Conservation (phyloP, 805 yeast species). For the Starmera caribaea region DNA sequence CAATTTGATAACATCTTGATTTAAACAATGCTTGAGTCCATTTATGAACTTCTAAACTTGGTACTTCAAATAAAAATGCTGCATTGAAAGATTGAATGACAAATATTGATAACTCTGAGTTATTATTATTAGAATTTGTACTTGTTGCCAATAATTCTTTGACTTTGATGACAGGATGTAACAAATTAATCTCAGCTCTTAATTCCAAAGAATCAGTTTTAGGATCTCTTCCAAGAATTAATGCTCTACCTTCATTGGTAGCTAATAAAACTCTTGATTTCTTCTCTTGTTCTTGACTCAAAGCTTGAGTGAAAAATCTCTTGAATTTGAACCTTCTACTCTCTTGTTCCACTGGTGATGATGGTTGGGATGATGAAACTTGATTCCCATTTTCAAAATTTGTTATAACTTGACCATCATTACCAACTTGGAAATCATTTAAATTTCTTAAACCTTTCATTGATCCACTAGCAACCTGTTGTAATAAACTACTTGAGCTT, state of each 20-base stretch:
- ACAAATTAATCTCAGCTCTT: slow-evolving; percentile 43
- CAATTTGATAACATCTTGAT: slow-evolving; percentile 38
- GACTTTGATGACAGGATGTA: slow-evolving; percentile 41
- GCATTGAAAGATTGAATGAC: slow-evolving; percentile 46
- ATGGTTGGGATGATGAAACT: slow-evolving; percentile 2
- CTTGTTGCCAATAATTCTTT: slow-evolving; percentile 44
- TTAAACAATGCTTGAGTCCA: slow-evolving; percentile 52
- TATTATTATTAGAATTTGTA: slow-evolving; percentile 22
- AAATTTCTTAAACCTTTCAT: slow-evolving; percentile 30
- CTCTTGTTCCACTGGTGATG: slow-evolving; percentile 3
- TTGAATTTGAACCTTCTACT: slow-evolving; percentile 13
- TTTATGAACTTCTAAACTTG: slow-evolving; percentile 35
- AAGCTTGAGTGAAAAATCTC: slow-evolving; percentile 12
- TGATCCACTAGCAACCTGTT: slow-evolving; percentile 37
- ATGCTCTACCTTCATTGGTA: slow-evolving; percentile 54
- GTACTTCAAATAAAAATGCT: slow-evolving; percentile 49
- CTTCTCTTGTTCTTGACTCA: slow-evolving; percentile 24
- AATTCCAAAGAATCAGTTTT: slow-evolving; percentile 34
- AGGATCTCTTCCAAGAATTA: slow-evolving; percentile 34
- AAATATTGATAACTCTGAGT: slow-evolving; percentile 33
- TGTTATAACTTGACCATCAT: slow-evolving; percentile 19
- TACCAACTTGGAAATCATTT: slow-evolving; percentile 18
- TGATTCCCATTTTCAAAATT: slow-evolving; percentile 11
- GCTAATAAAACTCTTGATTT: slow-evolving; percentile 43
- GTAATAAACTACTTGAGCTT: slow-evolving; percentile 19